phyloP scores from a whole-genome alignment of 306 rosid genomes.

The Phaseolus lunatus region DNA sequence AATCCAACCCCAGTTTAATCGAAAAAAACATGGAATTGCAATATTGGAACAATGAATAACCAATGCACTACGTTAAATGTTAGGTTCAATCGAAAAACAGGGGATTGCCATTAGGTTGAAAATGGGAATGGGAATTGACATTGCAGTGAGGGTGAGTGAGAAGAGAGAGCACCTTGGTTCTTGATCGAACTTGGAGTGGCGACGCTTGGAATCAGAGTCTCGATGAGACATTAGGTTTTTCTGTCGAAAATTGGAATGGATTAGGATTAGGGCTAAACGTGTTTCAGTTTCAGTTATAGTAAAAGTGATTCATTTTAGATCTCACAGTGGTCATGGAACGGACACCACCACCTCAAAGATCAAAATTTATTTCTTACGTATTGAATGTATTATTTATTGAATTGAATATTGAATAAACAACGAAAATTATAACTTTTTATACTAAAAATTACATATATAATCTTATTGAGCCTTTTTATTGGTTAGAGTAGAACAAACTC shows the following conservation, averaged over 20 bases:
- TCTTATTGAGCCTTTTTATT: too few relatives aligned
- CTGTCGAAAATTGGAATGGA: constrained; percentile 1
- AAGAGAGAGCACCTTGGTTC: constrained; percentile 70
- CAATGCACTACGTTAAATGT: background rate
- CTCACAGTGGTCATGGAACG: too few relatives aligned
- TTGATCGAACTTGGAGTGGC: constrained; percentile 76
- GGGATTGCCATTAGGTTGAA: background rate
- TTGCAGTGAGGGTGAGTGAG: background rate
- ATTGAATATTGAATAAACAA: too few relatives aligned
- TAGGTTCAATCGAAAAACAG: background rate
- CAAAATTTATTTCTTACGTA: too few relatives aligned
- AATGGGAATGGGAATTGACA: background rate
- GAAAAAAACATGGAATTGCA: background rate
- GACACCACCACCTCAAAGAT: too few relatives aligned
- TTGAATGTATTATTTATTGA: too few relatives aligned
- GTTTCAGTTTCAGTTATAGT: background rate
- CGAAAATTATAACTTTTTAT: too few relatives aligned
- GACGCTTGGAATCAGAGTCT: constrained; percentile 75
- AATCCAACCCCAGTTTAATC: background rate
- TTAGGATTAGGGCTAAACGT: background rate
- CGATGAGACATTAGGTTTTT: constrained; percentile 70
- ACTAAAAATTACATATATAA: too few relatives aligned
- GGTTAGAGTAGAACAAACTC: too few relatives aligned
- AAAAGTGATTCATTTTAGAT: too few relatives aligned
- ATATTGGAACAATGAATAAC: background rate